phyloP scores from a whole-genome alignment of 1,284 basidiomycete species.

The Anthracocystis setariae region DNA sequence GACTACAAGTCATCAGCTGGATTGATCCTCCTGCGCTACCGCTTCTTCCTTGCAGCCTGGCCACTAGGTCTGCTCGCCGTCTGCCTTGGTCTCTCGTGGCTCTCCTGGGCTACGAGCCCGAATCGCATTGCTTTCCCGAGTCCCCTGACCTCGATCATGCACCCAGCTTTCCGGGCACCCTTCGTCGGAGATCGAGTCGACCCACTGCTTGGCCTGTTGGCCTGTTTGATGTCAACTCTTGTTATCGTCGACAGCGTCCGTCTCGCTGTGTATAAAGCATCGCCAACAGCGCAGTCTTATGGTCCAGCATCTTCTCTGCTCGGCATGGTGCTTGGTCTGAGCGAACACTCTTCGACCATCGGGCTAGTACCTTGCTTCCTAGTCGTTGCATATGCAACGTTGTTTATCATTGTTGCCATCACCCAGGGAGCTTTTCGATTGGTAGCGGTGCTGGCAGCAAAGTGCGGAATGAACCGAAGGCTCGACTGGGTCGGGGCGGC shows the following conservation, averaged over 20 bases:
- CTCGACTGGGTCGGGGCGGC: constrained; percentile 23
- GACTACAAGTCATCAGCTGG: constrained; percentile 59
- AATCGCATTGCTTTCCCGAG: constrained; percentile 12
- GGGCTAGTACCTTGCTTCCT: constrained; percentile 31
- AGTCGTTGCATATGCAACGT: constrained; percentile 26
- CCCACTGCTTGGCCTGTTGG: constrained; percentile 25
- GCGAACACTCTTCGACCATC: constrained; percentile 18
- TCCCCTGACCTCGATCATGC: constrained; percentile 25
- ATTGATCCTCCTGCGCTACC: constrained; percentile 58
- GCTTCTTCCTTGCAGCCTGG: constrained; percentile 53
- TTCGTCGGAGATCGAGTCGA: constrained; percentile 13
- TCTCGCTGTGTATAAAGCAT: constrained; percentile 17
- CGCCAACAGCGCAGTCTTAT: constrained; percentile 7
- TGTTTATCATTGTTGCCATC: constrained; percentile 22
- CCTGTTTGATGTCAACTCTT: constrained; percentile 5
- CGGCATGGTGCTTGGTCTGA: constrained; percentile 39
- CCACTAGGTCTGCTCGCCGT: constrained; percentile 48
- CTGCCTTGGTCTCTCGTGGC: constrained; percentile 36
- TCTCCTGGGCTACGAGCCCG: constrained; percentile 22
- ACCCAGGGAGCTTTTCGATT: constrained; percentile 33
- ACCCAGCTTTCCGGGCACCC: constrained; percentile 24
- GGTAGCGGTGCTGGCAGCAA: constrained; percentile 10
- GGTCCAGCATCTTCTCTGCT: constrained; percentile 33
- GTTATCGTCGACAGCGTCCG: constrained; percentile 23
- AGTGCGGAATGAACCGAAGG: constrained; percentile 12